Evolutionary conservation across 148 eudicot genomes (phyloP).

Genomic region (Tetragonia tetragonoides): DNA sequence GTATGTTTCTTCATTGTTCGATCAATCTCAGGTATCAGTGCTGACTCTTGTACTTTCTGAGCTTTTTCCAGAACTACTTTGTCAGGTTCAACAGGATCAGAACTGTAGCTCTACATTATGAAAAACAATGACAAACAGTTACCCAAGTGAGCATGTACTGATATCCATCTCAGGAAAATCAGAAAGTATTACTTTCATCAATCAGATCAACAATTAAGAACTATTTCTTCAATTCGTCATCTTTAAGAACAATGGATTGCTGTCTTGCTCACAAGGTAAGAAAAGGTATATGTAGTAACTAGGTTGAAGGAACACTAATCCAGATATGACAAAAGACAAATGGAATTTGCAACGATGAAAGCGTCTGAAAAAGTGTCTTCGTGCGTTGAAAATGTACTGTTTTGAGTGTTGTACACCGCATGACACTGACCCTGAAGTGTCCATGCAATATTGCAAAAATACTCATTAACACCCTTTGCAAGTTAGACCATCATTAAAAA

Average conservation of each 20-base stretch:
- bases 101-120: conserved; percentile 61
- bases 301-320: no score
- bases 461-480: not conserved
- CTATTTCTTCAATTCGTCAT: not conserved
- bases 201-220: not conserved
- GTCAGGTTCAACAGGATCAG: conserved; percentile 54
- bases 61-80: conserved; percentile 56
- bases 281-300: not conserved
- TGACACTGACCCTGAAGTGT: no score
- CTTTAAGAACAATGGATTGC: not conserved
- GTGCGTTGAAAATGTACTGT: no score
- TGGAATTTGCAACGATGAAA: no score
- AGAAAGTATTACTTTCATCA: not conserved
- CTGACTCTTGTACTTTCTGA: conserved; percentile 42
- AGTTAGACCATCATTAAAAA: not conserved
- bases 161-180: not conserved
- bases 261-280: not conserved
- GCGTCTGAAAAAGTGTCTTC: no score
- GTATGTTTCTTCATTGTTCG: conserved; percentile 65
- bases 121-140: not conserved
- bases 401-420: no score
- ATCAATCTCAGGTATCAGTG: conserved; percentile 74
- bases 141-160: not conserved
- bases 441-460: no score
- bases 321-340: no score